Conservation (phyloP, 1,139 yeast species). For the Protomyces inouyei region DNA sequence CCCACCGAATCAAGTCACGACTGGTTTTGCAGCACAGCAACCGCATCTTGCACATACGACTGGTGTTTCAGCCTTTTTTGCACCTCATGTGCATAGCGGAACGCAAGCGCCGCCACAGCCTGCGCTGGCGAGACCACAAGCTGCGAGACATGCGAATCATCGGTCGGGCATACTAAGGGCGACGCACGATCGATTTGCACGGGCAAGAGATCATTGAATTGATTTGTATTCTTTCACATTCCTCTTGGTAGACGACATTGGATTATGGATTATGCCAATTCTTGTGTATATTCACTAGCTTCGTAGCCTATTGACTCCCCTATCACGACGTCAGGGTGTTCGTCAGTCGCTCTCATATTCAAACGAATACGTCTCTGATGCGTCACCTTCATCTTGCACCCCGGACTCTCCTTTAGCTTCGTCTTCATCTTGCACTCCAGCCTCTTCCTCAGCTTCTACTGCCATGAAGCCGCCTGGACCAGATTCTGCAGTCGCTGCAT, state of each 20-base stretch:
- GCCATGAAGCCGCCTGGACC: background rate
- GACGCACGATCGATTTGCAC: slow-evolving; percentile 22
- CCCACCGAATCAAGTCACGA: background rate
- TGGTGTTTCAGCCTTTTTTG: background rate
- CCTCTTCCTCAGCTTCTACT: background rate
- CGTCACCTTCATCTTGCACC: background rate
- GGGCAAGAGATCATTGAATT: slow-evolving; percentile 11
- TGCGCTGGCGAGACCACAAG: slow-evolving; percentile 11
- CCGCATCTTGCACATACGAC: background rate
- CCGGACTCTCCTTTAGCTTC: background rate
- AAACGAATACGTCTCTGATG: background rate
- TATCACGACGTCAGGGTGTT: background rate
- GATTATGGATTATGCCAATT: too few relatives aligned
- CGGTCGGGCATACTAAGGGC: slow-evolving; percentile 19
- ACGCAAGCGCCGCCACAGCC: background rate
- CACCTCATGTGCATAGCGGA: background rate
- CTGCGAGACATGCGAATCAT: slow-evolving; percentile 20
- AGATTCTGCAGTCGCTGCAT: background rate
- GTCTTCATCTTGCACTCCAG: background rate
- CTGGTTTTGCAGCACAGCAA: background rate
- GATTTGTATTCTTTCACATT: too few relatives aligned
- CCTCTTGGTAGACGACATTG: too few relatives aligned
- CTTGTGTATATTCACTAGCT: too few relatives aligned
- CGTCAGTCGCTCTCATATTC: background rate
- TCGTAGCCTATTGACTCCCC: background rate